Percentiles rank a stretch among this genome's conserved stretches.
These are phyloP conservation scores for Dipteronia dyeriana DNA, from an alignment of 345 rosid genomes.

Conservation along the genomic window DNA sequence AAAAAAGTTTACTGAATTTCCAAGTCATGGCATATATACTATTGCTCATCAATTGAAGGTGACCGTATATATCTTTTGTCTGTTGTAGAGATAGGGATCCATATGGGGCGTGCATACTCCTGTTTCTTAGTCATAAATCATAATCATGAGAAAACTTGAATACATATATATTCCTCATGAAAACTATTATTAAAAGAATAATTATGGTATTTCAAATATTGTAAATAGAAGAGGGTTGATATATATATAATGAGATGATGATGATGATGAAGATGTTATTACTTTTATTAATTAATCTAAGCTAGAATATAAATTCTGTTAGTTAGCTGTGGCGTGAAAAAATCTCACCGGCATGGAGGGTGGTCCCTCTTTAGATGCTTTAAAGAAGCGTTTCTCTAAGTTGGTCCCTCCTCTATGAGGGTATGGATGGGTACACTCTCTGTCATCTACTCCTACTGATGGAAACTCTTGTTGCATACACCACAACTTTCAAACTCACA, in stretches of 20 bases:
- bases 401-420: constrained; percentile 64
- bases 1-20: neutral
- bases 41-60: neutral
- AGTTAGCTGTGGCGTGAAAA: constrained; percentile 21
- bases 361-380: constrained; percentile 51
- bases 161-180: too few relatives aligned
- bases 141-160: neutral
- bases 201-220: too few relatives aligned
- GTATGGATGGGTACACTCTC: constrained; percentile 11
- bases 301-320: neutral
- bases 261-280: too few relatives aligned
- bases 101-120: neutral
- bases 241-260: too few relatives aligned
- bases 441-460: constrained; percentile 27
- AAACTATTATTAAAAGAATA: too few relatives aligned
- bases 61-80: neutral
- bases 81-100: neutral
- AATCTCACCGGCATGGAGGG: constrained; percentile 41
- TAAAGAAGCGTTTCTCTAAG: constrained; percentile 41
- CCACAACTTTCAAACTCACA: constrained; percentile 37
- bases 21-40: neutral
- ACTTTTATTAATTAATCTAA: too few relatives aligned
- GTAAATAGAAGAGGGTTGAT: too few relatives aligned
- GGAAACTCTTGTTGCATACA: constrained; percentile 16
- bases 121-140: neutral